Base-by-base conservation (phyloP, 257 asterid species). In the Penstemon barbatus region DNA sequence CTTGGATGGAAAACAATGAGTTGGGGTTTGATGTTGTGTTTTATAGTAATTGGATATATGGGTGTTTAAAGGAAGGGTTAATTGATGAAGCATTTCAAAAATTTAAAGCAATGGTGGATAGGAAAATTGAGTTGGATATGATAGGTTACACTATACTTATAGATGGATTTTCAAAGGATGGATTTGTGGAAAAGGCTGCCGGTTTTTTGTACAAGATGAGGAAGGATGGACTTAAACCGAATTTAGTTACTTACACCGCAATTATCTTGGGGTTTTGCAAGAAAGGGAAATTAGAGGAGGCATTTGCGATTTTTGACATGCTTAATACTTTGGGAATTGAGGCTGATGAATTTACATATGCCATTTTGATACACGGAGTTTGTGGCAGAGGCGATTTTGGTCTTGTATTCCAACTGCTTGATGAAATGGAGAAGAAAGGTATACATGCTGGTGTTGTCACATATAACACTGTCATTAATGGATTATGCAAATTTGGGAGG, bases 401-500 rank as follows among this genome's bases (percentile, higher is more conserved):
- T 68, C 48, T 69, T 4, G 97, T 84, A 39, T 84, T 70, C 37
- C 59, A 52, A 25, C 84, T 92, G 75, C 90, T 92, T 25, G 82
- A 76, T 65, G 97, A 82, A 76, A 88, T 92, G 98, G 89, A 69
- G 71, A 79, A 79, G 71, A 74, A 57, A 75, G 91, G 91, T 60
- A 71, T 89, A 63, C 83, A 62, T 45, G 84, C 91, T 39, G 78
- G 97, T 72, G 63, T 86, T 49, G 84, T 92, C 62, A 86, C 91
- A 4, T 82, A 89, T 67, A 90, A 90, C 60, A 84, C 96, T n/a
- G 74, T 92, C 57, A 84, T 92, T 61, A 86, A 86, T 57, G 93
- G 95, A 54, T 79, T 92, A 74, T 89, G 96, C 80, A 87, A 82
- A 77, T 92, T 75, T 43, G 95, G 95, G 75, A 88, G 85, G 82